Percentiles rank a stretch among this genome's conserved stretches.
Conservation (phyloP, 345 rosid genomes). For the Microthlaspi erraticum region DNA sequence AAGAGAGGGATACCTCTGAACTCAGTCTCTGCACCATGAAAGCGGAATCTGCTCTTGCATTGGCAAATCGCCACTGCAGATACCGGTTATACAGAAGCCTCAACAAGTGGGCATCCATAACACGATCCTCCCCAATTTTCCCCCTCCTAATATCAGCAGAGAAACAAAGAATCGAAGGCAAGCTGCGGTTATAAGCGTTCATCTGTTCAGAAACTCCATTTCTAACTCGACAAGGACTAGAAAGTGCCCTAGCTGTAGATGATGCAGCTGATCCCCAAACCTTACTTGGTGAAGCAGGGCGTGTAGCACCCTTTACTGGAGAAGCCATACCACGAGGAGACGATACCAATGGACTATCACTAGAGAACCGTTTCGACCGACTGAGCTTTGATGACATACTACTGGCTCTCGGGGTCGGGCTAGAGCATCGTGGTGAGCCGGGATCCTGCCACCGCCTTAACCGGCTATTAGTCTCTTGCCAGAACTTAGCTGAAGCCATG, state of each 20-base stretch:
- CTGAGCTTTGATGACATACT: conserved; percentile 57
- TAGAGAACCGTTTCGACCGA: conserved; percentile 70
- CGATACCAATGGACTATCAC: conserved; percentile 54
- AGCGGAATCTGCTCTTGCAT: conserved; percentile 79
- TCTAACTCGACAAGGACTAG: conserved; percentile 79
- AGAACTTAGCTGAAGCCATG: conserved; percentile 73
- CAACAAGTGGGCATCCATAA: conserved; percentile 78
- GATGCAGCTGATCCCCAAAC: conserved; percentile 64
- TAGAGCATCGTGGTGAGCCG: conserved; percentile 64
- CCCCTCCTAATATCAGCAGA: conserved; percentile 88
- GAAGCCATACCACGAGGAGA: conserved; percentile 75
- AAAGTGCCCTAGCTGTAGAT: conserved; percentile 62
- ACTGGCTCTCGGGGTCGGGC: conserved; percentile 64
- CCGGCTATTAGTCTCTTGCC: conserved; percentile 95
- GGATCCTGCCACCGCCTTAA: conserved; percentile 91
- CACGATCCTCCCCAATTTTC: conserved; percentile 74
- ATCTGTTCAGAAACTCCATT: conserved; percentile 49
- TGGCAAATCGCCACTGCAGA: conserved; percentile 88
- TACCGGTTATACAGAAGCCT: conserved; percentile 83
- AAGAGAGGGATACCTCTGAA: conserved; percentile 68
- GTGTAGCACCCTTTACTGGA: conserved; percentile 58
- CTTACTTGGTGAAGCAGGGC: conserved; percentile 86
- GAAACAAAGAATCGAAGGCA: conserved; percentile 88
- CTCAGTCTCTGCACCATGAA: conserved; percentile 62
- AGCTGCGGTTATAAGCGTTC: conserved; percentile 51